phyloP scores from a whole-genome alignment of 371 early-diverging fungal genomes.

The Mucor racemosus region DNA sequence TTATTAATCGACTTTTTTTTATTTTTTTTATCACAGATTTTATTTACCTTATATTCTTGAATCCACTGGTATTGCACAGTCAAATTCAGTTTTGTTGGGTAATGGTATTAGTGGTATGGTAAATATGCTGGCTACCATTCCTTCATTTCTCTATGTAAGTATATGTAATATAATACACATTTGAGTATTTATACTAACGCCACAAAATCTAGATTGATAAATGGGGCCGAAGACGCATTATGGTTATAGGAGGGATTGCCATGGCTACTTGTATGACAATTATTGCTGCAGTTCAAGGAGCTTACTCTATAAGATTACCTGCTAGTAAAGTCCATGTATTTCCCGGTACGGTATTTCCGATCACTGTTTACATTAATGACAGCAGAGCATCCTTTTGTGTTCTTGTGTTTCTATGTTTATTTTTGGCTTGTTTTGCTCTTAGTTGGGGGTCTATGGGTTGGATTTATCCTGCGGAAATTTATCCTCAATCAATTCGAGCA shows the following conservation, averaged over 20 bases:
- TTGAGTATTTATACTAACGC: neutral
- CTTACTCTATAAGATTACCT: slow-evolving; percentile 31
- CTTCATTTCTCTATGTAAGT: slow-evolving; percentile 70
- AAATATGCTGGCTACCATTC: slow-evolving; percentile 66
- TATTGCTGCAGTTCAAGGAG: slow-evolving; percentile 50
- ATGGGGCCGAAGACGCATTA: slow-evolving; percentile 63
- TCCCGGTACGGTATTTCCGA: slow-evolving; percentile 50
- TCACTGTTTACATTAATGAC: neutral
- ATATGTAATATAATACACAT: neutral
- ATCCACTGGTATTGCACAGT: slow-evolving; percentile 62
- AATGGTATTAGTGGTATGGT: slow-evolving; percentile 69
- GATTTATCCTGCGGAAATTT: slow-evolving; percentile 80
- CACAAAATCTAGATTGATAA: slow-evolving; percentile 56
- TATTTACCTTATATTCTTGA: slow-evolving; percentile 72
- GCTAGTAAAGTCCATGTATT: neutral
- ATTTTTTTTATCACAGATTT: slow-evolving; percentile 27
- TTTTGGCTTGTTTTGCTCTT: slow-evolving; percentile 74
- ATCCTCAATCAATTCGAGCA: slow-evolving; percentile 62
- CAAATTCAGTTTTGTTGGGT: slow-evolving; percentile 59
- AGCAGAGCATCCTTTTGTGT: slow-evolving; percentile 46
- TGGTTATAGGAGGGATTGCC: slow-evolving; percentile 49
- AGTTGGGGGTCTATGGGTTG: slow-evolving; percentile 92
- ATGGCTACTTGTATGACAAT: slow-evolving; percentile 43
- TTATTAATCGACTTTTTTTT: neutral
- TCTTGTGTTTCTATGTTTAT: slow-evolving; percentile 65